These are phyloP conservation scores for Hygrocybe coccinea DNA, from an alignment of 768 basidiomycete species.

Conservation along the genomic window DNA sequence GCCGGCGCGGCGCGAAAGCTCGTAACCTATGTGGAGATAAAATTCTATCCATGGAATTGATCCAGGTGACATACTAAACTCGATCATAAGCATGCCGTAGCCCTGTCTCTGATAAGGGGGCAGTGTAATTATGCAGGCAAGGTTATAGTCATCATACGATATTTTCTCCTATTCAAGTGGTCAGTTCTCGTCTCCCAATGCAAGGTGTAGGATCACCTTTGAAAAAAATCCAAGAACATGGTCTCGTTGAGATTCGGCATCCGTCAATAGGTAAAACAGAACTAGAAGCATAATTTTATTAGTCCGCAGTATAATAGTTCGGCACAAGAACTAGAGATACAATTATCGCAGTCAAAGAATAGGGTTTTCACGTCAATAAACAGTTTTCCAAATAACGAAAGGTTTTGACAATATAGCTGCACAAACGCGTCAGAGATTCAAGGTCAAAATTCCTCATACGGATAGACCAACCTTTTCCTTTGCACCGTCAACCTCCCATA, in stretches of 20 bases:
- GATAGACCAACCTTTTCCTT: constrained; percentile 61
- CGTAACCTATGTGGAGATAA: constrained; percentile 62
- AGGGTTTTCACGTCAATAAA: constrained; percentile 98
- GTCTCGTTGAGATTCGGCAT: constrained; percentile 71
- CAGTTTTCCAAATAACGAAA: constrained; percentile 94
- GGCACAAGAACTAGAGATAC: constrained; percentile 38
- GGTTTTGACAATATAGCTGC: constrained; percentile 93
- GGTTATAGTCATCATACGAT: constrained; percentile 95
- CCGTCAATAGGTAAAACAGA: constrained; percentile 88
- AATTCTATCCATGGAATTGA: not conserved
- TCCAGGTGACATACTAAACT: constrained; percentile 72
- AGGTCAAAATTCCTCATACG: not conserved
- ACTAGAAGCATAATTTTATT: constrained; percentile 42
- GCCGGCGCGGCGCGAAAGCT: constrained; percentile 73
- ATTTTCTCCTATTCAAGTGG: constrained; percentile 67
- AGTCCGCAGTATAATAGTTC: not conserved
- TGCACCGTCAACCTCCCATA: constrained; percentile 95
- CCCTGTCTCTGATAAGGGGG: constrained; percentile 89
- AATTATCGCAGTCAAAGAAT: constrained; percentile 86
- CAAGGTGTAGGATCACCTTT: constrained; percentile 37
- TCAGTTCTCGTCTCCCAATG: not conserved
- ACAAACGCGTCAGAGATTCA: constrained; percentile 2
- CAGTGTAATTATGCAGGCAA: constrained; percentile 93
- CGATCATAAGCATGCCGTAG: constrained; percentile 93
- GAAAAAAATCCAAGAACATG: constrained; percentile 75